Evolutionary conservation across 2,329 filamentous ascomycete species (phyloP).

Genomic region (Aspergillus arachidicola): DNA sequence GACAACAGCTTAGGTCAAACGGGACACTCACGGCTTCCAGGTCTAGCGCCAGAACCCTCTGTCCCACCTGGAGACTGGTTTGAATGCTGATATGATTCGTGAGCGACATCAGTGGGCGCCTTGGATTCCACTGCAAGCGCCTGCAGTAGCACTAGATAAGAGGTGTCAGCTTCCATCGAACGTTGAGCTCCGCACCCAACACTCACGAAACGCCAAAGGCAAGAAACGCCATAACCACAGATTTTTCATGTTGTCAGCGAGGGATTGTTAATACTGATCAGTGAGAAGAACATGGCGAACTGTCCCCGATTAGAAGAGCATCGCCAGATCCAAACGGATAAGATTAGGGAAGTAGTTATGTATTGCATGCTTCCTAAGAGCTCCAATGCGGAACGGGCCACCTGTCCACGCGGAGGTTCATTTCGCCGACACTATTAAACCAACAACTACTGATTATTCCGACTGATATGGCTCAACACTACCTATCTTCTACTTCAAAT

Average conservation of each 20-base stretch:
- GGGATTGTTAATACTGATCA: constrained; percentile 19
- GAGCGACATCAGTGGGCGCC: constrained; percentile 20
- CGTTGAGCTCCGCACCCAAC: constrained; percentile 6
- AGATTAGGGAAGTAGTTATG: background rate
- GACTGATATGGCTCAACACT: constrained; percentile 8
- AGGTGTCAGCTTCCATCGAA: constrained; percentile 25
- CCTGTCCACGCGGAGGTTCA: constrained; percentile 42
- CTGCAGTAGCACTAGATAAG: constrained; percentile 35
- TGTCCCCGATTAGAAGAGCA: constrained; percentile 12
- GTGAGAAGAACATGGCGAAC: constrained; percentile 40
- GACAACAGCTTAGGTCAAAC: background rate
- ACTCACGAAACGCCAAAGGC: constrained; percentile 39
- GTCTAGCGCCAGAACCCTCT: constrained; percentile 20
- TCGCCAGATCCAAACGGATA: constrained; percentile 4
- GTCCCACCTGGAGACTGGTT: constrained; percentile 25
- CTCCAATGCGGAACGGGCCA: constrained; percentile 32
- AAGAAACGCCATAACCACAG: constrained; percentile 34
- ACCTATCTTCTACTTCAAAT: constrained; percentile 8
- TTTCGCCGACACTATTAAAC: constrained; percentile 32
- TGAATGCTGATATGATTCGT: constrained; percentile 21
- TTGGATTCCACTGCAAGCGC: constrained; percentile 30
- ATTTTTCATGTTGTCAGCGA: constrained; percentile 39
- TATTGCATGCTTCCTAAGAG: background rate
- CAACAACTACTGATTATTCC: background rate
- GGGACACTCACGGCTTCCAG: constrained; percentile 33